phyloP scores from a whole-genome alignment of 257 asterid genomes.

The Mitragyna speciosa region DNA sequence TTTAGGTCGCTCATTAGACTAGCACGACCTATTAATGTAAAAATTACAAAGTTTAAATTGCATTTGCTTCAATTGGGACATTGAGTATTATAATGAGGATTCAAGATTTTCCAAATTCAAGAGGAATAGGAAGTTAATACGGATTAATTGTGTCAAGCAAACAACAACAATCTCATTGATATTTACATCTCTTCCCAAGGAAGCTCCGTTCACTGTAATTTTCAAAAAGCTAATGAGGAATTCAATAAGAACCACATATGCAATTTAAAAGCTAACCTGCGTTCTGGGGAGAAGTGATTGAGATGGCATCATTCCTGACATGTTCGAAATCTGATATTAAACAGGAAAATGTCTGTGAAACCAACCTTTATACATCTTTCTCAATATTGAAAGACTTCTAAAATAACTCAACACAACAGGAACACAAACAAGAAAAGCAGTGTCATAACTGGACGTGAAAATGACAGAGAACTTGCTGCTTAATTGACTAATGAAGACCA shows the following conservation, averaged over 20 bases:
- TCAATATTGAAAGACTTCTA: slow-evolving; percentile 12
- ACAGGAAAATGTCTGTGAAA: slow-evolving; percentile 9
- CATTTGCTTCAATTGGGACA: background rate
- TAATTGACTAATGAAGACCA: background rate
- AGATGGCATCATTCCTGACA: slow-evolving; percentile 93
- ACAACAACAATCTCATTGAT: background rate
- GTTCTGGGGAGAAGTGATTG: slow-evolving; percentile 67
- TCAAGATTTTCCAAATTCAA: background rate
- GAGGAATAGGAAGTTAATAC: background rate
- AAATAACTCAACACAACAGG: background rate
- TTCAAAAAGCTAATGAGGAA: background rate
- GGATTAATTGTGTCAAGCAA: background rate
- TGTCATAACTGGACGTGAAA: background rate
- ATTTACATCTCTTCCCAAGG: background rate
- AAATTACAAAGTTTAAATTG: background rate
- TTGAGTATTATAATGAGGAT: background rate
- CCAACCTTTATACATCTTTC: slow-evolving; percentile 2
- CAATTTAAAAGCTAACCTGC: slow-evolving; percentile 47
- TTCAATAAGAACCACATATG: background rate
- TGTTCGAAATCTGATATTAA: slow-evolving; percentile 74
- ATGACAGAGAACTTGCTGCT: background rate
- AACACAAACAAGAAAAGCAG: slow-evolving; percentile 1
- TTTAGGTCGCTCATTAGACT: background rate
- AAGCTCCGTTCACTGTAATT: background rate
- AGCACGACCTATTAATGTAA: background rate